These are phyloP conservation scores for Scheffersomyces titani DNA, from an alignment of 1,139 yeast genomes.

Conservation along the genomic window DNA sequence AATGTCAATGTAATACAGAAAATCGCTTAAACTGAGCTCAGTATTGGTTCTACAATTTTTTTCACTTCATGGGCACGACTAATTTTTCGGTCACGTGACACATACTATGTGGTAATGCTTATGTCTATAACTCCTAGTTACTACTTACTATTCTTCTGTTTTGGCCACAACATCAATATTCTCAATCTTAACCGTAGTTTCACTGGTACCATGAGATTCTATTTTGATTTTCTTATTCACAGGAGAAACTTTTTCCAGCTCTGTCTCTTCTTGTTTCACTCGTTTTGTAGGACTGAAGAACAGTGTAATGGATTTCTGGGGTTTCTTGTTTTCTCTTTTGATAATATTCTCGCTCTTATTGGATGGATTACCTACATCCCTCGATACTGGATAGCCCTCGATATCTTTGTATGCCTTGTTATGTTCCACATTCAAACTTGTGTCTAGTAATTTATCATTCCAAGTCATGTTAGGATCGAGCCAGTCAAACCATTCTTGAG, in stretches of 20 bases:
- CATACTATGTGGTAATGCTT: neutral
- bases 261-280: slow-evolving; percentile 4
- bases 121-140: neutral
- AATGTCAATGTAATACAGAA: neutral
- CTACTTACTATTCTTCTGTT: neutral
- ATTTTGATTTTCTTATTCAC: neutral
- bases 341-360: slow-evolving; percentile 13
- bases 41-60: neutral
- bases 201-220: neutral
- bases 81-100: neutral
- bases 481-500: slow-evolving; percentile 64
- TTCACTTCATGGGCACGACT: neutral
- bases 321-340: slow-evolving; percentile 18
- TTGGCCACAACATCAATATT: neutral
- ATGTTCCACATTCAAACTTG: slow-evolving; percentile 34
- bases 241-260: slow-evolving; percentile 5
- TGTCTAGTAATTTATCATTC: slow-evolving; percentile 35
- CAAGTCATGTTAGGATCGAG: slow-evolving; percentile 48
- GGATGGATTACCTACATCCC: slow-evolving; percentile 63
- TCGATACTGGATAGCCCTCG: slow-evolving; percentile 56
- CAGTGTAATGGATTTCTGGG: slow-evolving; percentile 27
- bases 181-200: neutral
- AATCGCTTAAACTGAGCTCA: neutral
- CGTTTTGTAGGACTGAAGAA: slow-evolving; percentile 21
- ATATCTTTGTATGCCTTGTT: slow-evolving; percentile 45